A percentile compares a stretch with the other conserved stretches of the same genome.
Conservation (phyloP, 768 basidiomycete species). For the Collybia mongolica region DNA sequence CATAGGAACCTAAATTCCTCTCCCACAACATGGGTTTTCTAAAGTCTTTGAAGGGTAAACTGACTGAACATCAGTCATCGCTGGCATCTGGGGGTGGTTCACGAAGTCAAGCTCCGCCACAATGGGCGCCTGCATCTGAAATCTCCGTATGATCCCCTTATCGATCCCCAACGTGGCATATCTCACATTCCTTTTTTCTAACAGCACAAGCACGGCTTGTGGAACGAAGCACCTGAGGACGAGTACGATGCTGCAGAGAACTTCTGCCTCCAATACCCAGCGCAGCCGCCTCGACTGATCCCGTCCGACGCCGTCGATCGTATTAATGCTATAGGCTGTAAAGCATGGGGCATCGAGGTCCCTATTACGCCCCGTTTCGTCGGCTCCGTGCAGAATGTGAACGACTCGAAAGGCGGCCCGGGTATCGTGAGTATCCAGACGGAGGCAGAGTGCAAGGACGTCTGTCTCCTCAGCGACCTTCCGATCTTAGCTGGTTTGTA, state of each 20-base stretch:
- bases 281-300: conserved; percentile 42
- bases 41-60: conserved; percentile 6
- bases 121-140: conserved; percentile 63
- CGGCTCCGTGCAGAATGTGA: conserved; percentile 37
- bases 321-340: conserved; percentile 44
- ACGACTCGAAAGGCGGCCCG: conserved; percentile 29
- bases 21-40: conserved; percentile 11
- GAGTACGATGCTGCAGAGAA: conserved; percentile 50
- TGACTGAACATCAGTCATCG: not conserved
- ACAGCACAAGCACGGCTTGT: conserved; percentile 47
- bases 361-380: conserved; percentile 41
- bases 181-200: not conserved
- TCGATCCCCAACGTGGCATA: not conserved
- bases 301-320: conserved; percentile 52
- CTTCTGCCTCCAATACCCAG: conserved; percentile 45
- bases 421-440: conserved; percentile 43
- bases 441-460: conserved; percentile 38
- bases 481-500: conserved; percentile 64
- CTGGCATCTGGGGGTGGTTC: not conserved
- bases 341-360: conserved; percentile 51
- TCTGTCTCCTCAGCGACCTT: conserved; percentile 56
- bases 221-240: conserved; percentile 54
- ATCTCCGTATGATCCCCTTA: conserved; percentile 27
- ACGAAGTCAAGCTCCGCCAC: conserved; percentile 35
- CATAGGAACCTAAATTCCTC: not conserved